Evolutionary conservation across 75 land plant species (phyloP), one percentile per base, ranked within the genome.

Genomic region (Sequoia sempervirens): DNA sequence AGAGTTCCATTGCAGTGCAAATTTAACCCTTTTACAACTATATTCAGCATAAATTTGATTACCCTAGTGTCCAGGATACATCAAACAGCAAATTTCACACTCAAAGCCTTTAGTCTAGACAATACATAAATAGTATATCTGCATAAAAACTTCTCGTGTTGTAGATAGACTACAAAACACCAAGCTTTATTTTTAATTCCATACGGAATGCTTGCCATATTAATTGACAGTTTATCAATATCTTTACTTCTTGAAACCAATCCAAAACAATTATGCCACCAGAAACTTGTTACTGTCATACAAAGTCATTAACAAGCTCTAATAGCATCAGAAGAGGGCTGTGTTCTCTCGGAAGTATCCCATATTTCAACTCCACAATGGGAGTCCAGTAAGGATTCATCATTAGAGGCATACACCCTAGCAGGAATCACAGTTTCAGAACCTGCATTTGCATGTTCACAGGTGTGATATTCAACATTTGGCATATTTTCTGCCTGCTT

Each of bases 401-500:
- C 61, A 15, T 47, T 32, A 7, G 82, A 15, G 23, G 32, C 7
- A 80, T 32, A 34, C 32, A 53, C 61, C 45, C 32, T 36, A 32
- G 38, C 38, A 53, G 82, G 61, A 50, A 26, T 53, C 64, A 26
- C 32, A 52, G 82, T 32, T 80, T 80, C 15, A 32, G 38, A 12
- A 32, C 50, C 82, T 7, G 80, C 11, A 37, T 40, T 43, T 23
- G 41, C 45, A 43, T 15, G 28, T 78, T 37, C 41, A 43, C 10
- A 18, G 6, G 26, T 43, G 15, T 41, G n/a, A 78, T 20, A 2
- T 28, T 46, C 82, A 52, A 53, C 61, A 53, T 52, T 80, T 6
- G 32, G 61, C 23, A 52, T 30, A 52, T 52, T 46, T 32, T 45
- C 50, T 80, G 61, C 13, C 50, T 36, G 83, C 74, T 91, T 90